A percentile compares a stretch with the other conserved stretches of the same genome.
phyloP scores from a whole-genome alignment of 805 yeast genomes.

The Myxozyma sirexii region DNA sequence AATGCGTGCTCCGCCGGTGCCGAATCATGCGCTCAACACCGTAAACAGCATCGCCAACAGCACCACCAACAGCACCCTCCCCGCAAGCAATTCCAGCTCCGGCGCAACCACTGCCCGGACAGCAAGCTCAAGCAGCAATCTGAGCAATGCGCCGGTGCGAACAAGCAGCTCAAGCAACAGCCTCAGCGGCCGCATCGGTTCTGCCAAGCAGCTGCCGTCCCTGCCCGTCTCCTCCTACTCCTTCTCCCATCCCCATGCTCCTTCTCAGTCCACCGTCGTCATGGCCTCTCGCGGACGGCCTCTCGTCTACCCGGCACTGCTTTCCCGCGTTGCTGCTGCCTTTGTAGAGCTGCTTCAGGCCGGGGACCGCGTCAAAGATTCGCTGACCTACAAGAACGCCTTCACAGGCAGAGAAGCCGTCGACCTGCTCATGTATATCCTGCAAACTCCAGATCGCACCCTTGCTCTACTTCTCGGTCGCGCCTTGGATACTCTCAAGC shows the following conservation, averaged over 20 bases:
- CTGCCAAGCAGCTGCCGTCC: conserved; percentile 15
- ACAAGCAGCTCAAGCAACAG: not conserved
- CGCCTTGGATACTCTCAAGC: conserved; percentile 89
- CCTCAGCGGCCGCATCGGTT: not conserved
- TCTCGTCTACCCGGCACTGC: conserved; percentile 82
- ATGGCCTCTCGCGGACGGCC: conserved; percentile 59
- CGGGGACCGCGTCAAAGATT: conserved; percentile 84
- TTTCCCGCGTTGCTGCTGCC: conserved; percentile 79
- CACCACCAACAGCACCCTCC: conserved; percentile 1
- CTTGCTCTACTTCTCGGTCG: conserved; percentile 87
- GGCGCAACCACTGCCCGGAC: not conserved
- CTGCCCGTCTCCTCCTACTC: conserved; percentile 33
- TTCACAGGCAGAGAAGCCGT: conserved; percentile 95
- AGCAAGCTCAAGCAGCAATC: not conserved
- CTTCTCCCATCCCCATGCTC: conserved; percentile 30
- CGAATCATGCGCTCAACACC: not conserved
- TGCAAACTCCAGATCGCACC: conserved; percentile 88
- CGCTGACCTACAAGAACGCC: conserved; percentile 86
- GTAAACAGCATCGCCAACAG: not conserved
- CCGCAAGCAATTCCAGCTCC: too few species aligned
- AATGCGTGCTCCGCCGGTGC: not conserved
- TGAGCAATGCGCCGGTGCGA: too few species aligned
- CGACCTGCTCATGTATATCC: conserved; percentile 80
- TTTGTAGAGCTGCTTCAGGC: conserved; percentile 70
- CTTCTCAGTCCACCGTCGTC: conserved; percentile 45